Conservation (phyloP, 805 yeast species). For the Saccharomyces mikatae region DNA sequence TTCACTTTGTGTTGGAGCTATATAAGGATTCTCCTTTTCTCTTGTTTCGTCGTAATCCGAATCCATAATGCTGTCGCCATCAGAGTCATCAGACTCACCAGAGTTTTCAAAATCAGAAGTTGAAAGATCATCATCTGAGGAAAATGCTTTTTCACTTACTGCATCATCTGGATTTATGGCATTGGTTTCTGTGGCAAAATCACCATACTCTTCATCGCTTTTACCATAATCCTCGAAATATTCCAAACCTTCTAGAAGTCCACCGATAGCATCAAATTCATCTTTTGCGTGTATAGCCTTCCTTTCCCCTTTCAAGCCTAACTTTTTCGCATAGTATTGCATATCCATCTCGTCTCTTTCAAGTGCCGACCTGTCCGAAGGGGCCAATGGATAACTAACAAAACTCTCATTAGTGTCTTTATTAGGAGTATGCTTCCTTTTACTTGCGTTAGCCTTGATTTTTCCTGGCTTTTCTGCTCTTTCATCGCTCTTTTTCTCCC, state of each 20-base stretch:
- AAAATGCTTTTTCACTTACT: constrained; percentile 28
- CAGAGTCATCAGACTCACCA: constrained; percentile 32
- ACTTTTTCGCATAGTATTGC: constrained; percentile 71
- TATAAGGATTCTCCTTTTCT: constrained; percentile 61
- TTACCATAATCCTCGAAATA: constrained; percentile 33
- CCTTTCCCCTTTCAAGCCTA: constrained; percentile 56
- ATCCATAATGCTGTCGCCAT: constrained; percentile 16
- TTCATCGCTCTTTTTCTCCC: constrained; percentile 21
- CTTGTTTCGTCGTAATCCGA: constrained; percentile 26
- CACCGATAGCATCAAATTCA: constrained; percentile 73
- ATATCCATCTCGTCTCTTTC: constrained; percentile 69
- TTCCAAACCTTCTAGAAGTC: constrained; percentile 63
- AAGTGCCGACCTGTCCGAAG: constrained; percentile 42
- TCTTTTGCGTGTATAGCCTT: constrained; percentile 40
- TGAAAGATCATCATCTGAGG: constrained; percentile 36
- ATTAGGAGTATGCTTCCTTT: constrained; percentile 4
- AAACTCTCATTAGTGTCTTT: constrained; percentile 9
- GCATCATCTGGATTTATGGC: constrained; percentile 21
- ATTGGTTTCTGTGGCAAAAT: constrained; percentile 14
- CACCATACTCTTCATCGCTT: constrained; percentile 27
- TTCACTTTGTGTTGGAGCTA: constrained; percentile 41
- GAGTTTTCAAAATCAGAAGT: constrained; percentile 39
- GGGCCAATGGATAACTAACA: constrained; percentile 26
- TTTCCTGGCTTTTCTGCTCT: constrained; percentile 22
- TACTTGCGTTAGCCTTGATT: constrained; percentile 28